These are phyloP conservation scores for Rhizoclosmatium globosum DNA, from an alignment of 192 early-diverging fungal species.

Conservation along the genomic window DNA sequence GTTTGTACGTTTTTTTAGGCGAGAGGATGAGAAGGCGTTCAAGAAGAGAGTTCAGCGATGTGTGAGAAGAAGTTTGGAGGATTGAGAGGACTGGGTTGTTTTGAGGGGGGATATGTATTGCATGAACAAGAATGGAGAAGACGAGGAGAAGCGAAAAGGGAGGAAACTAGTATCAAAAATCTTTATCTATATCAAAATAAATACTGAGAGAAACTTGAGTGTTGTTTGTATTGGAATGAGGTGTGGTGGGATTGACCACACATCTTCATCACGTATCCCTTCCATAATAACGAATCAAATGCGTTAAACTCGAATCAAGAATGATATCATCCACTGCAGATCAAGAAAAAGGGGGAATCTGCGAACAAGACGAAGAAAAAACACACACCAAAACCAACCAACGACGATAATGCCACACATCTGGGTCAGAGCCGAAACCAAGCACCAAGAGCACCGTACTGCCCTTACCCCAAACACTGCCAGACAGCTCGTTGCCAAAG, in stretches of 20 bases:
- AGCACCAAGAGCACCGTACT: constrained; percentile 94
- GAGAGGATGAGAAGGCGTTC: constrained; percentile 56
- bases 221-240: too few species aligned
- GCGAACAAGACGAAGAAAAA: not conserved
- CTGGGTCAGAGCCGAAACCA: constrained; percentile 98
- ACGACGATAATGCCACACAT: constrained; percentile 39
- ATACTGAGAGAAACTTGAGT: too few species aligned
- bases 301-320: too few species aligned
- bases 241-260: too few species aligned
- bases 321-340: too few species aligned
- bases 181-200: too few species aligned
- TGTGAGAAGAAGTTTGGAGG: constrained; percentile 59
- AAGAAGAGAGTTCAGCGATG: constrained; percentile 78
- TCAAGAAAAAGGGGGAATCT: too few species aligned
- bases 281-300: too few species aligned
- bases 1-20: constrained; percentile 1
- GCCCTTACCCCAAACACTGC: constrained; percentile 87
- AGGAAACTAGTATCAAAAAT: too few species aligned
- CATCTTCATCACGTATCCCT: too few species aligned
- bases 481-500: constrained; percentile 79
- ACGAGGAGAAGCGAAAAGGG: not conserved
- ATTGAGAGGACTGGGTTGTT: constrained; percentile 18
- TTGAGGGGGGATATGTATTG: not conserved
- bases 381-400: not conserved
- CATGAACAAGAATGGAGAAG: not conserved